phyloP scores from a whole-genome alignment of 495 filamentous ascomycete species.

The Corynascus novoguineensis region DNA sequence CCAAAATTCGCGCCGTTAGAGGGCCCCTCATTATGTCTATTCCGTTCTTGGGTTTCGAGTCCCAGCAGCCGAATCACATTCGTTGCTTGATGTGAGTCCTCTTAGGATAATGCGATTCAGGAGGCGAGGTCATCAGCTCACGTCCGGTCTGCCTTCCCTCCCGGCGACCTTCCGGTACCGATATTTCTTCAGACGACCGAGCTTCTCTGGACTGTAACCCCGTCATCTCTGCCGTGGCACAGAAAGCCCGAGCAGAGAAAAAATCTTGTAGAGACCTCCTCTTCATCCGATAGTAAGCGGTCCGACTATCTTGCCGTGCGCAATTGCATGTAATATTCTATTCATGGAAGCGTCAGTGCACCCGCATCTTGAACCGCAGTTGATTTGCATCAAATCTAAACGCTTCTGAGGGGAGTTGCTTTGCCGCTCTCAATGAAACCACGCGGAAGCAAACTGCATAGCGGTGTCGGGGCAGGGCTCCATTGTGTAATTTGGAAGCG shows the following conservation, averaged over 20 bases:
- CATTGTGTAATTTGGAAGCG: not conserved
- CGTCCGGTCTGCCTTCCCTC: not conserved
- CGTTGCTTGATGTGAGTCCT: no score
- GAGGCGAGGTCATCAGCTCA: not conserved
- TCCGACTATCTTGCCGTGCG: not conserved
- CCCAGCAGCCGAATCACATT: no score
- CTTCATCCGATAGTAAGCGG: not conserved
- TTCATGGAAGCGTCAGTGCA: not conserved
- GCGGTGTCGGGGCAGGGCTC: not conserved
- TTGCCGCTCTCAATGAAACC: not conserved
- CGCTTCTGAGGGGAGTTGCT: not conserved
- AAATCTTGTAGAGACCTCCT: no score
- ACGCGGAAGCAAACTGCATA: not conserved
- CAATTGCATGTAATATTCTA: not conserved
- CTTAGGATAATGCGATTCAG: not conserved
- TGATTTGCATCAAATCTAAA: not conserved
- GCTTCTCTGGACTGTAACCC: not conserved
- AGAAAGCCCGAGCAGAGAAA: no score
- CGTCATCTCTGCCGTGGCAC: not conserved
- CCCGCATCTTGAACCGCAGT: not conserved
- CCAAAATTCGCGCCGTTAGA: not conserved
- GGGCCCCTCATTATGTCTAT: not conserved
- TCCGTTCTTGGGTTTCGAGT: not conserved
- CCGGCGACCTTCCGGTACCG: not conserved
- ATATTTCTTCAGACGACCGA: not conserved